These are phyloP conservation scores for Tephrocybe rancida DNA, from an alignment of 768 basidiomycete species.

Conservation along the genomic window DNA sequence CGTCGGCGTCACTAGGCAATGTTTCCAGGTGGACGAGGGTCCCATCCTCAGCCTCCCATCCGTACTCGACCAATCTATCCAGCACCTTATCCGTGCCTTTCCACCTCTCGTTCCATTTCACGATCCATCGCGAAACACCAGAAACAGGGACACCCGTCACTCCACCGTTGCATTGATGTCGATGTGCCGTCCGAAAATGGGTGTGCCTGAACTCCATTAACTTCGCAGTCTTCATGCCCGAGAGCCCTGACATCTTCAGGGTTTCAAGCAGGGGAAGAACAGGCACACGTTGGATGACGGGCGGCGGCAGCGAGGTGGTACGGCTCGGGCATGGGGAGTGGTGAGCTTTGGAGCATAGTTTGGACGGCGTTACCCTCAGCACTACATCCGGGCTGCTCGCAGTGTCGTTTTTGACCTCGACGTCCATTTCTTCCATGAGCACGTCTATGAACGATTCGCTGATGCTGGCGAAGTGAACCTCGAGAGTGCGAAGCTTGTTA, in stretches of 20 bases:
- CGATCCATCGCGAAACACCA: slow-evolving; percentile 25
- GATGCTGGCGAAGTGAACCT: slow-evolving; percentile 44
- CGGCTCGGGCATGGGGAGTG: slow-evolving; percentile 9
- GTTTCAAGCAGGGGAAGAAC: slow-evolving; percentile 23
- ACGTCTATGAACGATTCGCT: slow-evolving; percentile 32
- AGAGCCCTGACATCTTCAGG: slow-evolving; percentile 23
- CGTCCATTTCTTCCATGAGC: slow-evolving; percentile 28
- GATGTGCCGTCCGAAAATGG: neutral
- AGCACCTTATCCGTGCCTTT: slow-evolving; percentile 36
- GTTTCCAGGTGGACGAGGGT: slow-evolving; percentile 28
- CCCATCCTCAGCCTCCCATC: slow-evolving; percentile 28
- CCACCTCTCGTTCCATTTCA: slow-evolving; percentile 34
- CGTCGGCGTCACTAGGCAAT: slow-evolving; percentile 9
- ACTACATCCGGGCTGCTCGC: no score
- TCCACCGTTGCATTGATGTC: neutral
- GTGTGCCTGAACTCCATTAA: slow-evolving; percentile 22
- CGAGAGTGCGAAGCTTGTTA: slow-evolving; percentile 36
- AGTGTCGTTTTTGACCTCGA: slow-evolving; percentile 8
- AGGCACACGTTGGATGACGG: slow-evolving; percentile 5
- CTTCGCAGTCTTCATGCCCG: slow-evolving; percentile 17
- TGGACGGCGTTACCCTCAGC: neutral
- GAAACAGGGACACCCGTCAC: neutral
- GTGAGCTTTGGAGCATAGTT: neutral
- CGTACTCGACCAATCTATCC: slow-evolving; percentile 38
- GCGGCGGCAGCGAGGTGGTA: neutral